Percentiles rank a stretch among this genome's conserved stretches.
phyloP scores from a whole-genome alignment of 495 filamentous ascomycete genomes.

The Trichoderma parareesei region DNA sequence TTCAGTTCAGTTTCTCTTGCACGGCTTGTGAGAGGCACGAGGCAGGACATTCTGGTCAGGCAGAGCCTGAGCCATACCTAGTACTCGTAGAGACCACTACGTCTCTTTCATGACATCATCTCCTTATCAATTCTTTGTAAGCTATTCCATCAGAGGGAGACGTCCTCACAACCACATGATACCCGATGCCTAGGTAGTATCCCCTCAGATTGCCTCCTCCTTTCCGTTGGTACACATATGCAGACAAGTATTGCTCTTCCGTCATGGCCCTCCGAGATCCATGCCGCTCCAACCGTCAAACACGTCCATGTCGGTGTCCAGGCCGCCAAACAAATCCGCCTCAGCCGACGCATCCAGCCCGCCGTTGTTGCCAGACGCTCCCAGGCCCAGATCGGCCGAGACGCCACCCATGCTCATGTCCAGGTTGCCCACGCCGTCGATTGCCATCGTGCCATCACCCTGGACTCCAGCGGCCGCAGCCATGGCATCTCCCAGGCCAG shows the following conservation, averaged over 20 bases:
- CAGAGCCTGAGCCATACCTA: no score
- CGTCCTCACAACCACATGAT: no score
- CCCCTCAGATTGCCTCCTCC: no score
- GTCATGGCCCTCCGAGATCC: neutral
- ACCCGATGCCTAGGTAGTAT: no score
- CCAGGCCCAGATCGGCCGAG: constrained; percentile 15
- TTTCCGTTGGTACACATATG: no score
- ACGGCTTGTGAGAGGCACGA: no score
- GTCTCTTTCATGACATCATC: no score
- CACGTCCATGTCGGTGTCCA: constrained; percentile 14
- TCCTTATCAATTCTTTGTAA: no score
- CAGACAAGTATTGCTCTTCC: neutral
- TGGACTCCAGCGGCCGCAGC: constrained; percentile 21
- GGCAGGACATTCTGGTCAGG: no score
- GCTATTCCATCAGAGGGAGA: no score
- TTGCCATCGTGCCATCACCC: constrained; percentile 20
- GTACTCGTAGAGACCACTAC: no score
- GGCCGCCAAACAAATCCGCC: constrained; percentile 30
- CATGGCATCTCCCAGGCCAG: constrained; percentile 24
- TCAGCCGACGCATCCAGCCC: constrained; percentile 27
- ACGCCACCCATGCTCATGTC: constrained; percentile 20
- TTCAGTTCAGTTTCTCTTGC: no score
- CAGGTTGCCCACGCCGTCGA: constrained; percentile 17
- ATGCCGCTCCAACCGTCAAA: neutral
- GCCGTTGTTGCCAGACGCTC: constrained; percentile 13